Base-by-base conservation (phyloP, 1,139 yeast genomes). In the Taiozyma sp. region DNA sequence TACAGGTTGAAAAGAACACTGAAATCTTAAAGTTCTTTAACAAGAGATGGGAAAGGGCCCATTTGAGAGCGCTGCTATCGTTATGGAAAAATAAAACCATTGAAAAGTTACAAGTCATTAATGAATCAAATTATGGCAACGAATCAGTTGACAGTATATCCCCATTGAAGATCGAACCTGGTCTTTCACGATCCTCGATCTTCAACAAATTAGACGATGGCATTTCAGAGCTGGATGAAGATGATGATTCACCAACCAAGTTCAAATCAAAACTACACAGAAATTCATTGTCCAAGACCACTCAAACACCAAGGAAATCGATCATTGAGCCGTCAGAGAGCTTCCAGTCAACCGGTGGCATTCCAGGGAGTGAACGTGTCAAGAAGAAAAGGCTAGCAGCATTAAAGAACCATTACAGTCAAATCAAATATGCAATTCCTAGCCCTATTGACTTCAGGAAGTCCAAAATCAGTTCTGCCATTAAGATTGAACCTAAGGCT, bases 21-120 rank as follows among this genome's bases (percentile, higher is more conserved):
- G 71, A 66, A 47, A 59, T 65, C 3, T 61, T 68, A 2, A 58
- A 54, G 8, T 57, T 58, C 16, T 70, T 70, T 55, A 57, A 64
- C 44, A 57, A 54, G 24, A 61, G 75, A 45, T 70, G 74, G 74
- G 60, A 64, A 48, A 60, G 74, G 45, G 74, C 73, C 2, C 65
- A 58, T 23, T 50, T 68, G 29, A 56, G 73, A 48, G 73, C 71
- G 0, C 51, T 70, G 3, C 43, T 71, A 22, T 44, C 58, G 6
- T 51, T 70, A 29, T 71, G 75, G 74, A 63, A 59, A 42, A 63
- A 60, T 8, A 62, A 64, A 52, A 45, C 55, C 2, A 13, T 43
- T 49, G 53, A 51, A n/a, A 32, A 40, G 38, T 24, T 51, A 57
- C 32, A 49, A 48, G 34, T 54, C 50, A 4, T 28, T 22, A 39